These are phyloP conservation scores for Stephanodiscus triporus DNA, from an alignment of 108 stramenopile species.

Conservation along the genomic window DNA sequence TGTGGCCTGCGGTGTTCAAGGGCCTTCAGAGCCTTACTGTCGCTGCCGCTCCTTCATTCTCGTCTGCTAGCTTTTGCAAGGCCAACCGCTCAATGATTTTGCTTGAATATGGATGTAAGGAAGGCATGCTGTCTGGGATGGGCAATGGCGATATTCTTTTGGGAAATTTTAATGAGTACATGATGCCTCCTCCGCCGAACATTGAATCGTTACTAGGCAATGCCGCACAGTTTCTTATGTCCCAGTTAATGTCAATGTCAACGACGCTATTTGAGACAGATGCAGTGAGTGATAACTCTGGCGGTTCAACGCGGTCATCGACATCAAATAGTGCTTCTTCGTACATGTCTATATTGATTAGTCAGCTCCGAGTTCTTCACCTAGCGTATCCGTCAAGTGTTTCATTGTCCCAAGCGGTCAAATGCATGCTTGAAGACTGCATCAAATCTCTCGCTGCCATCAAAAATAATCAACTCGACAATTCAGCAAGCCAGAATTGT, in stretches of 20 bases:
- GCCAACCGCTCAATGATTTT: slow-evolving; percentile 59
- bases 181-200: slow-evolving; percentile 76
- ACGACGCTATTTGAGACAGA: slow-evolving; percentile 5
- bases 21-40: slow-evolving; percentile 54
- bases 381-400: slow-evolving; percentile 69
- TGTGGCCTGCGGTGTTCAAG: slow-evolving; percentile 86
- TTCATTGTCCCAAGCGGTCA: slow-evolving; percentile 46
- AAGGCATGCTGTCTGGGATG: slow-evolving; percentile 65
- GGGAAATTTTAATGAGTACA: slow-evolving; percentile 50
- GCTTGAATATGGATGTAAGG: slow-evolving; percentile 72
- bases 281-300: neutral
- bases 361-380: slow-evolving; percentile 54
- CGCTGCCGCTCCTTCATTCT: slow-evolving; percentile 18
- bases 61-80: slow-evolving; percentile 14
- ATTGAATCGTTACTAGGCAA: slow-evolving; percentile 72
- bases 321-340: slow-evolving; percentile 40
- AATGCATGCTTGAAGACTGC: slow-evolving; percentile 45
- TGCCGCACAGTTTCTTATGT: slow-evolving; percentile 63
- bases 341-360: slow-evolving; percentile 54
- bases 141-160: slow-evolving; percentile 85
- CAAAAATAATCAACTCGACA: slow-evolving; percentile 9
- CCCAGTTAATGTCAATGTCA: slow-evolving; percentile 52
- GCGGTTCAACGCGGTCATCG: slow-evolving; percentile 49
- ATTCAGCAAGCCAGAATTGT: slow-evolving; percentile 16
- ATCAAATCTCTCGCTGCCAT: slow-evolving; percentile 11